phyloP scores from a whole-genome alignment of 176 grass and related monocot species.

The Carex cristatella region DNA sequence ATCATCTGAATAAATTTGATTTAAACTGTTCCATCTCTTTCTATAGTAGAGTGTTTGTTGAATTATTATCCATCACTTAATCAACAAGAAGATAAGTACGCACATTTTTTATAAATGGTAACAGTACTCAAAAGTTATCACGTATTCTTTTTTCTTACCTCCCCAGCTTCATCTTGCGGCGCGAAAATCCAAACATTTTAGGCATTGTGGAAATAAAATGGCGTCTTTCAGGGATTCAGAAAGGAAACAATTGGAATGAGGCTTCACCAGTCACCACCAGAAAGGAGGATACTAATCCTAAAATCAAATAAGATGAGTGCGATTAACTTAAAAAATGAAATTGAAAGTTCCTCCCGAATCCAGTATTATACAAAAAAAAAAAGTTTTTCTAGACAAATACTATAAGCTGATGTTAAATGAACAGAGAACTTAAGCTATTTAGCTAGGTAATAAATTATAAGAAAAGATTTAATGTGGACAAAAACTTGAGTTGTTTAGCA shows the following conservation, averaged over 20 bases:
- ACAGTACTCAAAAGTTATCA: background rate
- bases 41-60: background rate
- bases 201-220: constrained; percentile 45
- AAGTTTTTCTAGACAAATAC: background rate
- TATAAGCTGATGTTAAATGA: background rate
- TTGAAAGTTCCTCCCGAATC: too few relatives aligned
- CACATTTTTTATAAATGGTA: background rate
- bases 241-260: background rate
- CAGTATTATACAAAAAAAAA: background rate
- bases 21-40: background rate
- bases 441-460: background rate
- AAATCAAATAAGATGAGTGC: background rate
- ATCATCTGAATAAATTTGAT: constrained; percentile 1
- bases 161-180: constrained; percentile 75
- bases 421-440: background rate
- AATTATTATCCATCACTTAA: background rate
- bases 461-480: background rate
- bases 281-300: background rate
- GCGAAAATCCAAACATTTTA: constrained; percentile 94
- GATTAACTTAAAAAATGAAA: too few relatives aligned
- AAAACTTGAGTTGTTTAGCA: background rate
- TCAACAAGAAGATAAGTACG: background rate
- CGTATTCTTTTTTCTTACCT: constrained; percentile 42
- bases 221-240: background rate
- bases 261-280: background rate